Evolutionary conservation across 306 rosid species (phyloP).

Genomic region (Pachyrhizus erosus): DNA sequence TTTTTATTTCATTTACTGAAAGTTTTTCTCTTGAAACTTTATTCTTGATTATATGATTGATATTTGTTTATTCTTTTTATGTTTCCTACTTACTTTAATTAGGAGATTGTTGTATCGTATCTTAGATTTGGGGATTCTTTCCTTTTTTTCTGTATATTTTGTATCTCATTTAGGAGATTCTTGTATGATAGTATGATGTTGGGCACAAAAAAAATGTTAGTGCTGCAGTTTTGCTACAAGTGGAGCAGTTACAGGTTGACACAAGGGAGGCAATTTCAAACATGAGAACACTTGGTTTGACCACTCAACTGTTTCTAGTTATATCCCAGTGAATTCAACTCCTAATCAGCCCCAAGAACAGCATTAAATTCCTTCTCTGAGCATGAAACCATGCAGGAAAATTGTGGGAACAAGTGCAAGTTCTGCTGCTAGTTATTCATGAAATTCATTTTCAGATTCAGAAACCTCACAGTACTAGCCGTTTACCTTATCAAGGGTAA

Average conservation of each 20-base stretch:
- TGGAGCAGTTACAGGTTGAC: not conserved
- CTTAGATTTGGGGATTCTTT: not conserved
- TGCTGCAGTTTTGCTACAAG: not conserved
- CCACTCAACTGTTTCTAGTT: not conserved
- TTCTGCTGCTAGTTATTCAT: not conserved
- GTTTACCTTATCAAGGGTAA: not conserved
- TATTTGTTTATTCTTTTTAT: not conserved
- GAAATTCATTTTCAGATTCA: not conserved
- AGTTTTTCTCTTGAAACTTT: slow-evolving; percentile 9
- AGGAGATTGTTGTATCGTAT: not conserved
- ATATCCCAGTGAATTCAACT: not conserved
- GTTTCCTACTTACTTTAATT: not conserved
- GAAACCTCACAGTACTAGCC: not conserved
- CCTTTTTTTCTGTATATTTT: not conserved
- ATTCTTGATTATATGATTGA: not conserved
- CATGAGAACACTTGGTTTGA: not conserved
- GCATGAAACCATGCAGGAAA: not conserved
- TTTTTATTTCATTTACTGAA: slow-evolving; percentile 1
- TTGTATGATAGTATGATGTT: not conserved
- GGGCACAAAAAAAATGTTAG: not conserved
- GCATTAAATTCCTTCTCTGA: not conserved
- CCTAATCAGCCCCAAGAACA: not conserved
- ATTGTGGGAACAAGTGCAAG: not conserved
- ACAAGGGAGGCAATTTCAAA: not conserved
- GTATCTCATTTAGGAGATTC: not conserved